phyloP scores from a whole-genome alignment of 1,284 basidiomycete species.

The Ustilago crameri region DNA sequence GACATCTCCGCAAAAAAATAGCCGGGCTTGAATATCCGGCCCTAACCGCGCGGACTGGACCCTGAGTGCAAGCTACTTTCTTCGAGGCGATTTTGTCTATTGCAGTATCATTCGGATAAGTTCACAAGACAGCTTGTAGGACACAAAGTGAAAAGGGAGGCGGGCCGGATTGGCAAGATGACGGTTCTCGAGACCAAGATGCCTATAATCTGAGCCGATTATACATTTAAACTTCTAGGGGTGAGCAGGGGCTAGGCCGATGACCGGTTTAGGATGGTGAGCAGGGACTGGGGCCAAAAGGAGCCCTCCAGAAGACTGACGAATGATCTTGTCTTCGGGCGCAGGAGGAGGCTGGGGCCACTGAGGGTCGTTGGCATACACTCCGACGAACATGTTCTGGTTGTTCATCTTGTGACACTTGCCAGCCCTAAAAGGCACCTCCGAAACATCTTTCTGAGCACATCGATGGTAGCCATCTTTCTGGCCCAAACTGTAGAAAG shows the following conservation, averaged over 20 bases:
- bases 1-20: slow-evolving; percentile 4
- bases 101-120: too few species aligned
- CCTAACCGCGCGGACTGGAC: slow-evolving; percentile 1
- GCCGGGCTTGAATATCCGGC: slow-evolving; percentile 9
- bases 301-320: not conserved
- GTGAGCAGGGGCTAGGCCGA: too few species aligned
- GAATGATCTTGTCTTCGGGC: slow-evolving; percentile 12
- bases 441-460: slow-evolving; percentile 2
- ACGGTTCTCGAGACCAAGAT: too few species aligned
- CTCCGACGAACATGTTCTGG: slow-evolving; percentile 23
- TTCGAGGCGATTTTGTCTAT: too few species aligned
- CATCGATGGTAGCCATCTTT: slow-evolving; percentile 23
- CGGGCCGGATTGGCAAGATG: too few species aligned
- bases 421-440: slow-evolving; percentile 9
- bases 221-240: too few species aligned
- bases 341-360: slow-evolving; percentile 13
- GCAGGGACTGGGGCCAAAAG: slow-evolving; percentile 7
- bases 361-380: slow-evolving; percentile 25
- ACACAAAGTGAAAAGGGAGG: too few species aligned
- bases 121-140: too few species aligned
- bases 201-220: too few species aligned
- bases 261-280: not conserved
- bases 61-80: too few species aligned
- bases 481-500: slow-evolving; percentile 23
- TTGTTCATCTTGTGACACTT: slow-evolving; percentile 25